Base-by-base conservation (phyloP, 805 yeast species). In the Ascoidea tarda region DNA sequence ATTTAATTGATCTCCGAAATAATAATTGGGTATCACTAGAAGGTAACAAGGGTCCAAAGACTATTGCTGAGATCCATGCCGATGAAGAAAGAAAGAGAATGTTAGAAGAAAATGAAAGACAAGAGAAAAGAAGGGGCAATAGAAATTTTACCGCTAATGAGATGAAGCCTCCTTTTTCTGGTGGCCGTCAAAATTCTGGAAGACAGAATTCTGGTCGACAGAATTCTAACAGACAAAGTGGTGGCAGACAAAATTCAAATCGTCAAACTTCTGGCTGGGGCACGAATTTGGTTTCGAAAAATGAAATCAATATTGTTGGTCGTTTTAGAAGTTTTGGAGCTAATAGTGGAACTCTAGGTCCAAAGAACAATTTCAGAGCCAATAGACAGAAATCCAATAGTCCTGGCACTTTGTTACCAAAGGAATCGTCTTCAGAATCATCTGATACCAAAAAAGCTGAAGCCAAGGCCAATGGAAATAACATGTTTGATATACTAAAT, bases 21-120 rank as follows among this genome's bases (percentile, higher is more conserved):
- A 65, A 68, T 48, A 75, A 73, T 59, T 91, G 97, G 97, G 65
- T 65, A 51, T 76, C 79, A 52, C 71, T 72, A 57, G 77, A 78
- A 62, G 68, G 71, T 49, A 86, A 83, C 56, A 78, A 79, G 62
- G 97, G 97, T 49, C 98, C 98, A 64, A 90, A 88, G 76, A 89
- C 96, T 16, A 83, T 91, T 60, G 75, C 81, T 51, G 89, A 90
- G 68, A 87, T 91, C 61, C 97, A 90, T 66, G 81, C 79, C 57
- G 97, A 88, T 62, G 96, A 89, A 49, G 85, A 79, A 61, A 66
- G 72, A 58, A 73, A 78, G 68, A 71, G 75, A 68, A 64, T 76
- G 62, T 76, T 75, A 66, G 78, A 80, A 58, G 75, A 77, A 64
- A 70, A 75, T 66, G 78, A 84, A 58, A 71, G 74, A 59, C 68